These are phyloP conservation scores for Inosperma sp. DNA, from an alignment of 768 basidiomycete genomes.

Conservation along the genomic window DNA sequence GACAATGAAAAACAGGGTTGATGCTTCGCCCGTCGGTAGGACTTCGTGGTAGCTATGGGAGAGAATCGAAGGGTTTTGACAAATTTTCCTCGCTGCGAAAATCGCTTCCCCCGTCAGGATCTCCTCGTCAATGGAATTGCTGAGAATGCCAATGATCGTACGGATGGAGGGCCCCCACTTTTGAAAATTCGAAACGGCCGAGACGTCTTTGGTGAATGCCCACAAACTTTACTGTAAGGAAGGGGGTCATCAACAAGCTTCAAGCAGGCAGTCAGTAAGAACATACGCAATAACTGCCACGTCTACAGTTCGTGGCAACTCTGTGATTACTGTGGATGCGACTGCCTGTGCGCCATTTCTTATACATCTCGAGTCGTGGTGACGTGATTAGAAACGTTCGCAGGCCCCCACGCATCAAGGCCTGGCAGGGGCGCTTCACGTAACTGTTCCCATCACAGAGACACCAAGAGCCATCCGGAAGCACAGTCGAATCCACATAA, in stretches of 20 bases:
- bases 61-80: not conserved
- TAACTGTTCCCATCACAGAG: not conserved
- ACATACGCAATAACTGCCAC: constrained; percentile 5
- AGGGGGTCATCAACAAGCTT: not conserved
- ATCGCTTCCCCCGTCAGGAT: not conserved
- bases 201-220: not conserved
- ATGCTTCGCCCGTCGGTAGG: too few relatives aligned
- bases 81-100: not conserved
- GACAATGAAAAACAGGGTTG: too few relatives aligned
- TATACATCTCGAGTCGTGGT: constrained; percentile 1
- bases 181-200: not conserved
- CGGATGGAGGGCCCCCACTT: not conserved
- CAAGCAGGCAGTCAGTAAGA: not conserved
- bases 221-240: constrained; percentile 2
- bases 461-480: constrained; percentile 2
- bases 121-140: not conserved
- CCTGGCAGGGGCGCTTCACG: not conserved
- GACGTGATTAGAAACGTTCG: not conserved
- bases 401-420: not conserved
- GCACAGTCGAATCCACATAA: not conserved
- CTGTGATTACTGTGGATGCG: constrained; percentile 2
- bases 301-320: not conserved
- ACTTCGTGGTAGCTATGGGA: too few relatives aligned
- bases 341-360: not conserved
- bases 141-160: not conserved